Evolutionary conservation across 345 rosid genomes (phyloP).

Genomic region (Rhizophora apiculata): DNA sequence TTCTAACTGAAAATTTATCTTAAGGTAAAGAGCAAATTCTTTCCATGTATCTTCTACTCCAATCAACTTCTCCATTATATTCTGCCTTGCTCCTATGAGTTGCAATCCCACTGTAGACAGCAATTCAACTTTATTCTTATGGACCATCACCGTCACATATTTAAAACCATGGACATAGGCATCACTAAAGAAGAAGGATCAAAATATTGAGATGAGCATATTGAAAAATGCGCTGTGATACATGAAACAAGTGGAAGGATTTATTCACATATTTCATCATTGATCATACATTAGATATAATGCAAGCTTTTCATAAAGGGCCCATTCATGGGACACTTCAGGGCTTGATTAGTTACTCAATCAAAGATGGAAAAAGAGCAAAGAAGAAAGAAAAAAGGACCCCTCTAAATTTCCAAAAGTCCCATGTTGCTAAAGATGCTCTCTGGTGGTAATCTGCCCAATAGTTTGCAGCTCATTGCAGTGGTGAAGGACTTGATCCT

Average conservation of each 20-base stretch:
- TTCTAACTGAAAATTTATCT: no score
- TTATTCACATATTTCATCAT: slow-evolving; percentile 32
- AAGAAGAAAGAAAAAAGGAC: not conserved
- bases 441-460: slow-evolving; percentile 3
- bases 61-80: no score
- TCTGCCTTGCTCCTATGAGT: no score
- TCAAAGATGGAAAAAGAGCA: not conserved
- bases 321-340: slow-evolving; percentile 11
- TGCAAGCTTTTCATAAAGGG: slow-evolving; percentile 26
- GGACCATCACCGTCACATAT: no score
- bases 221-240: not conserved
- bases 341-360: slow-evolving; percentile 12
- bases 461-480: slow-evolving; percentile 15
- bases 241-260: slow-evolving; percentile 6
- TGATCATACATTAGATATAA: slow-evolving; percentile 23
- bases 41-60: no score
- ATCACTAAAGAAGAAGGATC: no score
- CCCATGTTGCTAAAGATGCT: slow-evolving; percentile 9
- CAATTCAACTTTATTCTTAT: no score
- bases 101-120: no score
- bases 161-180: no score
- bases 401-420: slow-evolving; percentile 12
- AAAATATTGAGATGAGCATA: no score
- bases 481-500: slow-evolving; percentile 33
- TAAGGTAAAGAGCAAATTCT: no score